phyloP scores from a whole-genome alignment of 1,284 basidiomycete genomes.

The Termitomyces sp. region DNA sequence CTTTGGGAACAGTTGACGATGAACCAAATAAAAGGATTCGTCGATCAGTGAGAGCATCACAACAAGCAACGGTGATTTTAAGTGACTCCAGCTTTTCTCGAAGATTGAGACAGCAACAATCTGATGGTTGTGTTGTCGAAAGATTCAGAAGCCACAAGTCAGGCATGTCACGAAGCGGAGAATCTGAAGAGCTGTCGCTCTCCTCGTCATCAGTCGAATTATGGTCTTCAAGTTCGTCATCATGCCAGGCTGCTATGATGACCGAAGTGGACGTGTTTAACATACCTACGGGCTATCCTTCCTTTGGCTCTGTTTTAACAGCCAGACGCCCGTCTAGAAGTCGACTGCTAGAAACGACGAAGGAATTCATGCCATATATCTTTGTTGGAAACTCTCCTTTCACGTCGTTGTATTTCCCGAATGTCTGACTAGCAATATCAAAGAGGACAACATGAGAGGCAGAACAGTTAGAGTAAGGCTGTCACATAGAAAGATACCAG shows the following conservation, averaged over 20 bases:
- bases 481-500: no score
- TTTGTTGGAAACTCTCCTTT: neutral
- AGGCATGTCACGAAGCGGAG: neutral
- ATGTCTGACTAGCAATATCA: neutral
- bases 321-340: neutral
- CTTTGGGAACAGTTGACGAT: neutral
- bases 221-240: neutral
- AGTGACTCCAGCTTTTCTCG: neutral
- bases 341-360: neutral
- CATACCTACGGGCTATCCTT: neutral
- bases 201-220: neutral
- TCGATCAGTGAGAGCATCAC: neutral
- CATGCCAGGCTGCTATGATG: neutral
- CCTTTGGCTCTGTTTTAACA: neutral
- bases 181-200: neutral
- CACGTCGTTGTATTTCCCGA: neutral
- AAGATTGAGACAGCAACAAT: neutral
- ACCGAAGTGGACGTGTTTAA: neutral
- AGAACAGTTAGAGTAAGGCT: neutral
- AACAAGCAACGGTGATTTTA: neutral
- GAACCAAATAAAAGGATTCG: neutral
- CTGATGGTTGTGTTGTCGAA: neutral
- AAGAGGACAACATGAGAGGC: slow-evolving; percentile 3
- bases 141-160: slow-evolving; percentile 2
- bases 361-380: slow-evolving; percentile 2